Percentiles rank a stretch among this genome's conserved stretches.
These are phyloP conservation scores for Capsicum pubescens DNA, from an alignment of 257 asterid genomes.

Conservation along the genomic window DNA sequence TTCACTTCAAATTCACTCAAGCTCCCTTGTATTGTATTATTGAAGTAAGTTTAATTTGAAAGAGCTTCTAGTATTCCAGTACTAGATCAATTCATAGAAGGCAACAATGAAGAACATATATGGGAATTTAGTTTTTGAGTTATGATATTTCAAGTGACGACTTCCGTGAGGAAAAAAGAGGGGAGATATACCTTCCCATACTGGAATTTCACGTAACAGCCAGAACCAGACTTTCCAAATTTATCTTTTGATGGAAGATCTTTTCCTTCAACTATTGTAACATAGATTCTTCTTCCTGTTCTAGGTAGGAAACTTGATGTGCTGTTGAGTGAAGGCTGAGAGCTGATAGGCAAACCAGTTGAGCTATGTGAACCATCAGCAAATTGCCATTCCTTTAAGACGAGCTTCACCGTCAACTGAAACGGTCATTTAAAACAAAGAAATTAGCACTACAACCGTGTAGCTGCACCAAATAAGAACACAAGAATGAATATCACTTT, in stretches of 20 bases:
- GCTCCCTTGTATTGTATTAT: slow-evolving; percentile 10
- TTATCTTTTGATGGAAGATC: slow-evolving; percentile 75
- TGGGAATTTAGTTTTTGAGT: neutral
- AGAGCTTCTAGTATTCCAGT: neutral
- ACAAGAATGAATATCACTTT: slow-evolving; percentile 2
- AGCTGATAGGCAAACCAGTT: slow-evolving; percentile 45
- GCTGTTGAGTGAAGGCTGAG: slow-evolving; percentile 54
- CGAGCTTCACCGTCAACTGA: slow-evolving; percentile 87
- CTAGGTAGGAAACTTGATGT: slow-evolving; percentile 51
- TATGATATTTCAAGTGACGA: neutral
- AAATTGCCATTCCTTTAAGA: slow-evolving; percentile 93
- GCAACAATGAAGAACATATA: neutral
- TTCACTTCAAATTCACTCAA: neutral
- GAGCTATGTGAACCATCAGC: slow-evolving; percentile 82
- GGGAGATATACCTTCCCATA: slow-evolving; percentile 78
- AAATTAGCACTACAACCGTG: slow-evolving; percentile 15
- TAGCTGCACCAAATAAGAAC: slow-evolving; percentile 24
- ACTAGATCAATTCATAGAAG: neutral
- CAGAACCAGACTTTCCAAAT: slow-evolving; percentile 74
- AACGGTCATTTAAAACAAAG: slow-evolving; percentile 35
- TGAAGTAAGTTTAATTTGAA: neutral
- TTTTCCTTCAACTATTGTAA: slow-evolving; percentile 83
- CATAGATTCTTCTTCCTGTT: slow-evolving; percentile 80
- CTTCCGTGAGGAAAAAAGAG: slow-evolving; percentile 22
- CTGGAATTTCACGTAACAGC: slow-evolving; percentile 79